phyloP scores from a whole-genome alignment of 306 rosid genomes.

The Prunus davidiana region DNA sequence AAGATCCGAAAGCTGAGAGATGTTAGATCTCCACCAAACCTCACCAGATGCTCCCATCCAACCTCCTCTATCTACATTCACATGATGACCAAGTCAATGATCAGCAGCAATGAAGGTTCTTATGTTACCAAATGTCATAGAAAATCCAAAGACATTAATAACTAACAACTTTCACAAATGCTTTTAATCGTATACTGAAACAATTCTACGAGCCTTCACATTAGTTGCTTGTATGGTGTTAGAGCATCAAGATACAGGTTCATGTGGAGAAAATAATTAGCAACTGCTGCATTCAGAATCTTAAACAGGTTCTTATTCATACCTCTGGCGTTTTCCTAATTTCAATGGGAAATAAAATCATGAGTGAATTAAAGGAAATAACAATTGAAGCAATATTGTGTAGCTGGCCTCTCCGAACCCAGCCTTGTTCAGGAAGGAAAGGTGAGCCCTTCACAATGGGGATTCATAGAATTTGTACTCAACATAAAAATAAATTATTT shows the following conservation, averaged over 20 bases:
- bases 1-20: constrained; percentile 30
- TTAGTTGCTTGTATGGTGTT: neutral
- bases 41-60: constrained; percentile 41
- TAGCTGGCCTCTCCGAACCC: neutral
- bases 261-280: neutral
- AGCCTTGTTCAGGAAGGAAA: neutral
- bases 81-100: constrained; percentile 12
- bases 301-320: neutral
- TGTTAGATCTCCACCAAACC: constrained; percentile 28
- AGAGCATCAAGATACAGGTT: neutral
- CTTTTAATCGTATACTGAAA: neutral
- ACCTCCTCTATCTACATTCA: constrained; percentile 38
- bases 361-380: neutral
- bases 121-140: neutral
- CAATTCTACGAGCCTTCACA: neutral
- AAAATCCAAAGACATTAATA: neutral
- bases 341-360: neutral
- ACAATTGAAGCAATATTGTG: neutral
- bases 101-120: neutral
- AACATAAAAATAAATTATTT: neutral
- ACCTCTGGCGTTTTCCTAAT: neutral
- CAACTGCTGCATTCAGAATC: neutral
- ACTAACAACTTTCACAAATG: neutral
- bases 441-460: neutral
- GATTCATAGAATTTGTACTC: neutral